Evolutionary conservation across 2,329 filamentous ascomycete genomes (phyloP).

Genomic region (Neonectria punicea): DNA sequence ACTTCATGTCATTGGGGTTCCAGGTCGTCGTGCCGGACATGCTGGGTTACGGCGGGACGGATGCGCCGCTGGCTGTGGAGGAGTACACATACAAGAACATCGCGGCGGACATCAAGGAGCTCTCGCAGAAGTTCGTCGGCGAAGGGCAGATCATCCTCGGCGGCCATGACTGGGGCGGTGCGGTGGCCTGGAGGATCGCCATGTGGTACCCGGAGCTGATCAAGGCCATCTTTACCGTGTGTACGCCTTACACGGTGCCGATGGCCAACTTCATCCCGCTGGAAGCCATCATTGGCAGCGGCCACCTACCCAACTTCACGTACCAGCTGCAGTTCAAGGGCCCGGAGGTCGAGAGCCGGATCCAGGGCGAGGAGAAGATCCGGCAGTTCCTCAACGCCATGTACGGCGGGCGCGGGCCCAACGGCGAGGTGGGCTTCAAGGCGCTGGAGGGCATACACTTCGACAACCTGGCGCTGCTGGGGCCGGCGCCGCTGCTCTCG

Average conservation of each 20-base stretch:
- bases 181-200: constrained; percentile 78
- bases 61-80: constrained; percentile 68
- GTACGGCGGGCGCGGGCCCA: constrained; percentile 72
- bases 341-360: constrained; percentile 69
- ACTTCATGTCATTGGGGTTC: constrained; percentile 76
- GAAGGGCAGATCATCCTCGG: constrained; percentile 76
- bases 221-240: constrained; percentile 80
- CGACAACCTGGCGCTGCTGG: constrained; percentile 68
- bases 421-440: constrained; percentile 67
- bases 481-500: constrained; percentile 67
- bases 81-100: constrained; percentile 79
- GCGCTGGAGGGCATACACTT: constrained; percentile 71
- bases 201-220: constrained; percentile 80
- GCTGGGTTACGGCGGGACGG: constrained; percentile 85
- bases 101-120: constrained; percentile 77
- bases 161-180: constrained; percentile 94
- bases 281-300: constrained; percentile 66
- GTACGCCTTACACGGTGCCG: constrained; percentile 77
- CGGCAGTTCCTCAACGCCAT: constrained; percentile 76
- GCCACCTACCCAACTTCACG: constrained; percentile 72
- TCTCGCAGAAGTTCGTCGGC: constrained; percentile 67
- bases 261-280: constrained; percentile 62
- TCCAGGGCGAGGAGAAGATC: constrained; percentile 70
- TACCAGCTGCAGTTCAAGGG: constrained; percentile 88
- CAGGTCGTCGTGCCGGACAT: constrained; percentile 87